Evolutionary conservation across 768 basidiomycete genomes (phyloP).

Genomic region (Mycena amicta): DNA sequence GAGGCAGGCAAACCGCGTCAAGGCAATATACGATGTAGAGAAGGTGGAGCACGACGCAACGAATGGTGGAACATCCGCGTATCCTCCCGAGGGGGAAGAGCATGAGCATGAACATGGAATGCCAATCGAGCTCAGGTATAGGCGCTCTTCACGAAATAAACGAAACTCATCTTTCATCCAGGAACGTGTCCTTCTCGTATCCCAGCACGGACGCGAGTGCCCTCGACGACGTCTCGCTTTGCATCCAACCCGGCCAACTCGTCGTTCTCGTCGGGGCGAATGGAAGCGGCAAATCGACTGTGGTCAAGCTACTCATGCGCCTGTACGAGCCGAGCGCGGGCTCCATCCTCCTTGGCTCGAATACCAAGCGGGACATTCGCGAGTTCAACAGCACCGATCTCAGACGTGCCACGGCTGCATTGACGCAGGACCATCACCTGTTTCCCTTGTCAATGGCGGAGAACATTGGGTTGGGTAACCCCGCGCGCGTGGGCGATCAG

Average conservation of each 20-base stretch:
- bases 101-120: conserved; percentile 17
- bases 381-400: conserved; percentile 35
- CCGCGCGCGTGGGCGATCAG: conserved; percentile 16
- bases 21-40: conserved; percentile 15
- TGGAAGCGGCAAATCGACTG: conserved; percentile 48
- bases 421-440: conserved; percentile 43
- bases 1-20: background rate
- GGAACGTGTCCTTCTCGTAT: conserved; percentile 43
- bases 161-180: conserved; percentile 14
- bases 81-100: conserved; percentile 11
- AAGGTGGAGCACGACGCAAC: conserved; percentile 10
- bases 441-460: conserved; percentile 42
- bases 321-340: conserved; percentile 38
- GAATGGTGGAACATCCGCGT: conserved; percentile 7
- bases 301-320: conserved; percentile 45
- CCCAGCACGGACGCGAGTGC: conserved; percentile 28
- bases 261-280: conserved; percentile 49
- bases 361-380: conserved; percentile 39
- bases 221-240: conserved; percentile 38
- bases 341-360: conserved; percentile 27
- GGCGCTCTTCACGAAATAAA: background rate
- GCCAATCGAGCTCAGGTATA: conserved; percentile 16
- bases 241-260: conserved; percentile 43
- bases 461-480: conserved; percentile 42
- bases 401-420: conserved; percentile 41